Conservation (phyloP, 2,329 filamentous ascomycete species). For the Beauveria sp. region DNA sequence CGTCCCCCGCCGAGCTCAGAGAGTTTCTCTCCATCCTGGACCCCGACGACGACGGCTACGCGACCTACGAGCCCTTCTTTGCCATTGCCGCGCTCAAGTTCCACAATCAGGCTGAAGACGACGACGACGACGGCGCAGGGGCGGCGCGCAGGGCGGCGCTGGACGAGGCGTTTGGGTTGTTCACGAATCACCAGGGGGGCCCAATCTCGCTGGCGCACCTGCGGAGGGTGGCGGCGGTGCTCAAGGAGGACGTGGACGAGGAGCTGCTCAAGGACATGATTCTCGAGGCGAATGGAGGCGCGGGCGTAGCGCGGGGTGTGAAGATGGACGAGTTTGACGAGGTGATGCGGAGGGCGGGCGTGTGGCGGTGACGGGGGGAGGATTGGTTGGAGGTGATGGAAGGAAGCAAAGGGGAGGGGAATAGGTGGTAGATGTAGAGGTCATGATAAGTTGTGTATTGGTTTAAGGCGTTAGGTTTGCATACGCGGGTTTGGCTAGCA, state of each 20-base stretch:
- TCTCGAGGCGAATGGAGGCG: slow-evolving; percentile 80
- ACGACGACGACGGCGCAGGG: slow-evolving; percentile 27
- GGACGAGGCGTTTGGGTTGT: slow-evolving; percentile 73
- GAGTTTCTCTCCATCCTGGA: slow-evolving; percentile 78
- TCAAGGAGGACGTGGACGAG: slow-evolving; percentile 81
- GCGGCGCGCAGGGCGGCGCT: slow-evolving; percentile 55
- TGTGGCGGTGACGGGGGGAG: slow-evolving; percentile 55
- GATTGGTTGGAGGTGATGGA: neutral
- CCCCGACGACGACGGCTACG: slow-evolving; percentile 69
- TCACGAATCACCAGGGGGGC: slow-evolving; percentile 48
- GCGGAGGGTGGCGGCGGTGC: slow-evolving; percentile 65
- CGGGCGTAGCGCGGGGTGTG: slow-evolving; percentile 63
- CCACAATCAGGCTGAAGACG: slow-evolving; percentile 48
- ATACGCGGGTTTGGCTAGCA: neutral
- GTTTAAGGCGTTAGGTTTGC: neutral
- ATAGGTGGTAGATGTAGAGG: neutral
- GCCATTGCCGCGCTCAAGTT: slow-evolving; percentile 84
- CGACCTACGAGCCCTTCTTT: slow-evolving; percentile 74
- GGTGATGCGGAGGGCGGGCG: slow-evolving; percentile 77
- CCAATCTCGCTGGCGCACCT: slow-evolving; percentile 78
- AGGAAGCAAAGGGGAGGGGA: neutral
- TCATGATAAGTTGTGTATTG: neutral
- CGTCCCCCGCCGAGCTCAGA: slow-evolving; percentile 55
- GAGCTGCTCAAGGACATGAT: slow-evolving; percentile 89
- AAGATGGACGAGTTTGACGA: slow-evolving; percentile 73